These are phyloP conservation scores for Stropharia rugosoannulata DNA, from an alignment of 768 basidiomycete genomes.

Conservation along the genomic window DNA sequence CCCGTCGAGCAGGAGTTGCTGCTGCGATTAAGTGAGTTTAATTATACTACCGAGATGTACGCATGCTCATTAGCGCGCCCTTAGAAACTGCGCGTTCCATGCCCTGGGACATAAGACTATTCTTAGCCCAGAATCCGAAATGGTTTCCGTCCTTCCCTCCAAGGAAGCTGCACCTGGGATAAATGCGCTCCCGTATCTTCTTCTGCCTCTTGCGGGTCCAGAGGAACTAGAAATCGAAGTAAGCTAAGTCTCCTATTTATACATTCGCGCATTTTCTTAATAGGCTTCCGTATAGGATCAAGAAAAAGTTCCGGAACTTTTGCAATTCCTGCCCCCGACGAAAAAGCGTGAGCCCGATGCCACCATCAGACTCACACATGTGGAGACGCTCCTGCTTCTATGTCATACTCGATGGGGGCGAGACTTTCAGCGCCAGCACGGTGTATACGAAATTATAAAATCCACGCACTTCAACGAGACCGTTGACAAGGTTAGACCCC, in stretches of 20 bases:
- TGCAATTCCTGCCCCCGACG: slow-evolving; percentile 85
- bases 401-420: slow-evolving; percentile 91
- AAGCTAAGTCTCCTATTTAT: slow-evolving; percentile 11
- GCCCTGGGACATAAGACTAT: slow-evolving; percentile 67
- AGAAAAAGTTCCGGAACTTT: slow-evolving; percentile 77
- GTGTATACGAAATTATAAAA: slow-evolving; percentile 85
- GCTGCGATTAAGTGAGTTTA: slow-evolving; percentile 79
- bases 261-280: not conserved
- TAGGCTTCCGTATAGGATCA: slow-evolving; percentile 62
- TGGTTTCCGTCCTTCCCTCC: slow-evolving; percentile 58
- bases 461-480: slow-evolving; percentile 75
- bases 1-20: slow-evolving; percentile 84
- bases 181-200: slow-evolving; percentile 79
- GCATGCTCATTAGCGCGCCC: slow-evolving; percentile 12
- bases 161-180: slow-evolving; percentile 68
- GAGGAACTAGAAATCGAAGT: slow-evolving; percentile 95
- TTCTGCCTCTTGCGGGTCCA: slow-evolving; percentile 90
- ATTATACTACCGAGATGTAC: not conserved
- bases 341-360: slow-evolving; percentile 84
- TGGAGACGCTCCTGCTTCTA: slow-evolving; percentile 88
- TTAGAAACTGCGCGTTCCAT: slow-evolving; percentile 80
- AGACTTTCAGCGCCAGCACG: slow-evolving; percentile 73
- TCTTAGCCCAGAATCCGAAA: slow-evolving; percentile 60
- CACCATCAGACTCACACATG: slow-evolving; percentile 71
- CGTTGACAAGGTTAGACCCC: slow-evolving; percentile 64